A percentile compares a stretch with the other conserved stretches of the same genome.
phyloP scores from a whole-genome alignment of 2,329 filamentous ascomycete genomes.

The Ascochyta viciae-villosae region DNA sequence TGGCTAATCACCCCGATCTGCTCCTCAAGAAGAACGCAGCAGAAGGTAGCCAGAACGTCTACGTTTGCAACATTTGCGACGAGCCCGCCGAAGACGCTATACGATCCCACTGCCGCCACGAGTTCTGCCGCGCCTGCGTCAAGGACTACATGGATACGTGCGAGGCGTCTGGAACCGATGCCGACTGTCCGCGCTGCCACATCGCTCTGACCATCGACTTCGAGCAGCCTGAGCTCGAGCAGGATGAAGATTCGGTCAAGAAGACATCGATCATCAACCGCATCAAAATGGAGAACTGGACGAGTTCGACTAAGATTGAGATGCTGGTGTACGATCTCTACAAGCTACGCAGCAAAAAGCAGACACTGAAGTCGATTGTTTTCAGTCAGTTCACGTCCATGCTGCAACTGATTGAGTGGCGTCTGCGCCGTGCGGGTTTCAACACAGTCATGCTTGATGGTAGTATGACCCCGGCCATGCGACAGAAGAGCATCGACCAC shows the following conservation, averaged over 20 bases:
- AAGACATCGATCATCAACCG: constrained; percentile 98
- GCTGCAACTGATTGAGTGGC: constrained; percentile 97
- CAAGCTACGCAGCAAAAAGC: constrained; percentile 87
- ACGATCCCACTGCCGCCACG: constrained; percentile 88
- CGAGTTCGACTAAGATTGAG: constrained; percentile 97
- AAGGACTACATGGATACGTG: constrained; percentile 82
- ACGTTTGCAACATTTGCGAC: constrained; percentile 94
- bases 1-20: constrained; percentile 94
- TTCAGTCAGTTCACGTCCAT: constrained; percentile 98
- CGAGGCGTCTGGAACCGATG: constrained; percentile 64
- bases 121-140: constrained; percentile 84
- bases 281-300: constrained; percentile 99
- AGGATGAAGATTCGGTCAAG: constrained; percentile 85
- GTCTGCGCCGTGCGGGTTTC: constrained; percentile 92
- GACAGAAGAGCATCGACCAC: constrained; percentile 91
- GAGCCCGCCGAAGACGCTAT: constrained; percentile 95
- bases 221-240: constrained; percentile 93
- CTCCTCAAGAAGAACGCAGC: constrained; percentile 82
- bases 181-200: constrained; percentile 89
- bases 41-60: constrained; percentile 85
- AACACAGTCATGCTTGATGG: constrained; percentile 98
- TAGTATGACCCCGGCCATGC: constrained; percentile 92
- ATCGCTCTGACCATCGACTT: constrained; percentile 89
- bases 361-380: constrained; percentile 95
- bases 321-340: constrained; percentile 93